Evolutionary conservation across 345 rosid species (phyloP).

Genomic region (Brassica napus): Da-Ae NC_063440.1:819001-819500

Average conservation of each 20-base stretch:
- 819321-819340: neutral
- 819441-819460: neutral
- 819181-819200: neutral
- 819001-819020: constrained; percentile 11
- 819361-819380: constrained; percentile 16
- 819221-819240: neutral
- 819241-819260: neutral
- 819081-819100: neutral
- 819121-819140: neutral
- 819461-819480: constrained; percentile 27
- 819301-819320: neutral
- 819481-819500: constrained; percentile 20
- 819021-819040: neutral
- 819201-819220: neutral
- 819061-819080: constrained; percentile 10
- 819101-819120: neutral
- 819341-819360: neutral
- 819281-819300: neutral
- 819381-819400: constrained; percentile 4
- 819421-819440: constrained; percentile 19
- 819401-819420: constrained; percentile 8
- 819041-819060: neutral
- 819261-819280: neutral
- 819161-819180: constrained; percentile 23
- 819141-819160: constrained; percentile 15